Percentiles rank a stretch among this genome's conserved stretches.
Conservation (phyloP, 345 rosid species). For the Brassica juncea region DNA sequence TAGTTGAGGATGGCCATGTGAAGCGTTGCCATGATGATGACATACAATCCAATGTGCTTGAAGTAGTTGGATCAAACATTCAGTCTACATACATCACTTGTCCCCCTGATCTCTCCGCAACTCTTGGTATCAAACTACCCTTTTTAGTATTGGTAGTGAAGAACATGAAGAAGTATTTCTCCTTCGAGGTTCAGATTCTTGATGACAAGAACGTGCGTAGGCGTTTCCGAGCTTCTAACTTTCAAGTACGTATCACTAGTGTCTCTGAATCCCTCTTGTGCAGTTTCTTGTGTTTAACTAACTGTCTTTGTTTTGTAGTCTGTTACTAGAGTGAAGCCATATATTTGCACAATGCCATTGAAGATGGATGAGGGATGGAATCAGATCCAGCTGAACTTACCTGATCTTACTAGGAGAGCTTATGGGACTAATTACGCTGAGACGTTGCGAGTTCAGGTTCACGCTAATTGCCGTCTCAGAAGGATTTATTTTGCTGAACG, state of each 20-base stretch:
- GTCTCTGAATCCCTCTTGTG: neutral
- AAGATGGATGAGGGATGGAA: constrained; percentile 99
- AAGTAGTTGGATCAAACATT: constrained; percentile 78
- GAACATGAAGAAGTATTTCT: constrained; percentile 86
- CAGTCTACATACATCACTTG: constrained; percentile 95
- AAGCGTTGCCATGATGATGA: constrained; percentile 89
- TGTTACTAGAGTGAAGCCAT: constrained; percentile 94
- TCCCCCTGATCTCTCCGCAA: constrained; percentile 84
- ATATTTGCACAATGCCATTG: constrained; percentile 93
- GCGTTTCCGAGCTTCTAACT: constrained; percentile 97
- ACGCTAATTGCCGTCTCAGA: constrained; percentile 90
- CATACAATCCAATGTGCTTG: constrained; percentile 86
- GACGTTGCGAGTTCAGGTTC: constrained; percentile 95
- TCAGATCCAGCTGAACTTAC: constrained; percentile 90
- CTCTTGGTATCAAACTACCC: constrained; percentile 95
- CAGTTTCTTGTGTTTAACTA: neutral
- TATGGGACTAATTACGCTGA: constrained; percentile 97
- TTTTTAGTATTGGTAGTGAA: constrained; percentile 91
- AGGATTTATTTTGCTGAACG: constrained; percentile 94
- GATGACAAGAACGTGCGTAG: constrained; percentile 97
- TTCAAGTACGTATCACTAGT: constrained; percentile 65
- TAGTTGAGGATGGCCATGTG: constrained; percentile 82
- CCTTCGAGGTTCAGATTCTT: constrained; percentile 93
- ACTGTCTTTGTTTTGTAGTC: constrained; percentile 47
- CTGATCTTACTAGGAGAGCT: constrained; percentile 91